Conservation (phyloP, 2,329 filamentous ascomycete genomes). For the Epichloe glyceriae region DNA sequence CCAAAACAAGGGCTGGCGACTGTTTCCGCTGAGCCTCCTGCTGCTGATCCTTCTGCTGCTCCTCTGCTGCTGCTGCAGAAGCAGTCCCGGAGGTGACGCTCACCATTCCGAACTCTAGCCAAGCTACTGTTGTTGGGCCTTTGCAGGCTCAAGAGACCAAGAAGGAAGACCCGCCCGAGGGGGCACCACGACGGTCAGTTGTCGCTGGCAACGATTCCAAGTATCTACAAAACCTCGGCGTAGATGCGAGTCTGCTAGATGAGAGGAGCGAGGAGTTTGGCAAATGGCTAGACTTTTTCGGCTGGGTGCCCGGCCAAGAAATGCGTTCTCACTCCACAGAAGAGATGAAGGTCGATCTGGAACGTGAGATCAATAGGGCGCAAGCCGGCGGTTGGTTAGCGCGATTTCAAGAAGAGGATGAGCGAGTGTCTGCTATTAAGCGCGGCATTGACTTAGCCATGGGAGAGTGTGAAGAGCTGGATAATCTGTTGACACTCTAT, state of each 20-base stretch:
- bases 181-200: slow-evolving; percentile 45
- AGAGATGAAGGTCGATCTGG: slow-evolving; percentile 68
- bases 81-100: slow-evolving; percentile 45
- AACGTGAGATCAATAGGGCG: slow-evolving; percentile 76
- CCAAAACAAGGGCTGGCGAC: neutral
- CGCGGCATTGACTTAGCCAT: slow-evolving; percentile 80
- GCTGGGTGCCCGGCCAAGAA: slow-evolving; percentile 68
- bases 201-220: slow-evolving; percentile 63
- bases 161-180: slow-evolving; percentile 22
- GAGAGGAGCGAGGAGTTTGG: slow-evolving; percentile 70
- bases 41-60: no score
- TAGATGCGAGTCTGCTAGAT: slow-evolving; percentile 66
- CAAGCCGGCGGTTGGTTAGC: slow-evolving; percentile 89
- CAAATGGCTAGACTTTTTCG: slow-evolving; percentile 71
- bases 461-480: slow-evolving; percentile 87
- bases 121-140: slow-evolving; percentile 22
- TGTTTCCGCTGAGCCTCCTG: neutral
- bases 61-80: neutral
- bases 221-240: slow-evolving; percentile 63
- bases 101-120: slow-evolving; percentile 34
- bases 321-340: slow-evolving; percentile 66
- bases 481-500: slow-evolving; percentile 87
- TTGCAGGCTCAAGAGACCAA: slow-evolving; percentile 15
- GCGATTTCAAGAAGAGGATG: slow-evolving; percentile 74
- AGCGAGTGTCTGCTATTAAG: slow-evolving; percentile 76